phyloP scores from a whole-genome alignment of 2,329 filamentous ascomycete genomes.

The Neonectria ditissima region DNA sequence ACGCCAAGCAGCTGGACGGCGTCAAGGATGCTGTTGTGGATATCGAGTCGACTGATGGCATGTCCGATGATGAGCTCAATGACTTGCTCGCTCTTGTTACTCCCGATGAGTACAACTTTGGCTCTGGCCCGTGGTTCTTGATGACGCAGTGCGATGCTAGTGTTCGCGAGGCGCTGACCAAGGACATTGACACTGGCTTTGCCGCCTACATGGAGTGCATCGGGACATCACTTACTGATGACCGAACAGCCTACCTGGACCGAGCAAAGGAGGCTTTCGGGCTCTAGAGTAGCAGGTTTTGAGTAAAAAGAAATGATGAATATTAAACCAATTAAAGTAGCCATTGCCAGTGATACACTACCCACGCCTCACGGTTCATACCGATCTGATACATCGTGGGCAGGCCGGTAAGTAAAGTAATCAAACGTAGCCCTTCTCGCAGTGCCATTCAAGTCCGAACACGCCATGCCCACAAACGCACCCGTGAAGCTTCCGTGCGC shows the following conservation, averaged over 20 bases:
- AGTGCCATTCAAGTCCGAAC: conserved; percentile 67
- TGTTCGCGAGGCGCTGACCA: conserved; percentile 50
- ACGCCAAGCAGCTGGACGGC: conserved; percentile 58
- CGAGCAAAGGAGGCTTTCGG: conserved; percentile 62
- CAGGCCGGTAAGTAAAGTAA: conserved; percentile 64
- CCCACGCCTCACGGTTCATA: conserved; percentile 6
- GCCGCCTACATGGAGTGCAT: conserved; percentile 62
- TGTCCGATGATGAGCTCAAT: conserved; percentile 50
- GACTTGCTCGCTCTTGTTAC: conserved; percentile 59
- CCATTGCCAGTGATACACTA: neutral
- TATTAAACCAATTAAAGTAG: neutral
- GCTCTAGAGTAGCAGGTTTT: no score
- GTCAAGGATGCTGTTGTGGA: conserved; percentile 51
- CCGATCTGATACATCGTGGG: conserved; percentile 52
- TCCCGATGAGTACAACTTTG: conserved; percentile 66
- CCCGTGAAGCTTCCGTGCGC: conserved; percentile 73
- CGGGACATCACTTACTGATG: conserved; percentile 48
- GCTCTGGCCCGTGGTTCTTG: conserved; percentile 64
- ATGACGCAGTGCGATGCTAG: conserved; percentile 54
- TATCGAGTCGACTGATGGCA: conserved; percentile 42
- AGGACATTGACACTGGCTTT: conserved; percentile 57
- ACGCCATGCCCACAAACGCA: conserved; percentile 68
- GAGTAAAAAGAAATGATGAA: neutral
- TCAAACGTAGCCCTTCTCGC: conserved; percentile 62
- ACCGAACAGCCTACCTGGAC: conserved; percentile 56